Evolutionary conservation across 352 stramenopile genomes (phyloP).

Genomic region (Globisporangium cylindrosporum): DNA sequence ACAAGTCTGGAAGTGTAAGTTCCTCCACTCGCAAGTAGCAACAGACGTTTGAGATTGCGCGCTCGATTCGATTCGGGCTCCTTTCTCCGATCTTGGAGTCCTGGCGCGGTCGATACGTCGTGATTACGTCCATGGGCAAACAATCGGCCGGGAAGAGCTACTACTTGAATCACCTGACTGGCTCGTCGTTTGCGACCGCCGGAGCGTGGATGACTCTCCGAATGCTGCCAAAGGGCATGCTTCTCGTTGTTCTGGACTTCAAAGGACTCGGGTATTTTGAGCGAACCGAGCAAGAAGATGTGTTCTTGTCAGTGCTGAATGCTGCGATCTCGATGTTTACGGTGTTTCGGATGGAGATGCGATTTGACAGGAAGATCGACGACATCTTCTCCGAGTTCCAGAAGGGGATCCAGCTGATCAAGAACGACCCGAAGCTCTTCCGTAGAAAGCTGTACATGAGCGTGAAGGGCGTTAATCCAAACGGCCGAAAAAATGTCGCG

Average conservation of each 20-base stretch:
- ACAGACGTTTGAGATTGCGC: slow-evolving; percentile 36
- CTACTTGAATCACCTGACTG: slow-evolving; percentile 74
- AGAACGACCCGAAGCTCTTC: slow-evolving; percentile 57
- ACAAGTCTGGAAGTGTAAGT: slow-evolving; percentile 21
- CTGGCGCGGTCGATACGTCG: slow-evolving; percentile 10
- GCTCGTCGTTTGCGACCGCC: slow-evolving; percentile 67
- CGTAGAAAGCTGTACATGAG: slow-evolving; percentile 63
- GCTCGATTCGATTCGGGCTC: slow-evolving; percentile 15
- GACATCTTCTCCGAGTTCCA: slow-evolving; percentile 69
- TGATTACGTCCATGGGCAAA: slow-evolving; percentile 14
- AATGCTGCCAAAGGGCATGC: slow-evolving; percentile 31
- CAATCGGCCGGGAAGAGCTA: slow-evolving; percentile 80
- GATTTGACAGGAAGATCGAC: slow-evolving; percentile 69
- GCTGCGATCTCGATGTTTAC: slow-evolving; percentile 71
- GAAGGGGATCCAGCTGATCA: slow-evolving; percentile 58
- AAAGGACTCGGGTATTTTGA: slow-evolving; percentile 75
- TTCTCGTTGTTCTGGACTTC: slow-evolving; percentile 74
- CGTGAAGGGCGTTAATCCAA: slow-evolving; percentile 74
- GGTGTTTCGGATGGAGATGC: slow-evolving; percentile 79
- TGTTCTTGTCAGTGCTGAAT: slow-evolving; percentile 76
- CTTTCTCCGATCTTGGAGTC: slow-evolving; percentile 12
- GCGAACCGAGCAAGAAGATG: slow-evolving; percentile 66
- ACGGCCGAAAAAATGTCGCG: slow-evolving; percentile 9
- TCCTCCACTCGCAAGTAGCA: slow-evolving; percentile 13
- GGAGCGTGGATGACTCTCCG: slow-evolving; percentile 63